Evolutionary conservation across 83 land plant species (phyloP), one percentile per base, ranked within the genome.

Genomic region (Picea abies): DNA sequence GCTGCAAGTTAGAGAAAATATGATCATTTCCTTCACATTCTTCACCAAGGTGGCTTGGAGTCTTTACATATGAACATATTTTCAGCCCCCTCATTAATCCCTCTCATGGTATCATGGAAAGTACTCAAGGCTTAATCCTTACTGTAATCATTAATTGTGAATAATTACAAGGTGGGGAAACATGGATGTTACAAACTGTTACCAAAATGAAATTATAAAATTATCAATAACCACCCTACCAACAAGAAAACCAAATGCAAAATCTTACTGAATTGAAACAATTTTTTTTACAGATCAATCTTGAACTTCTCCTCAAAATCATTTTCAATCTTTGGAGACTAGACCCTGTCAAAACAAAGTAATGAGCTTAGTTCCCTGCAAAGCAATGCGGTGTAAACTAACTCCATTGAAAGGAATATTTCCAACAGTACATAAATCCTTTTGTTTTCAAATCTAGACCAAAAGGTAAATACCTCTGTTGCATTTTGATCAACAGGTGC

Each of bases 271-370:
- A 69, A 62, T 66, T n/a, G 67, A 67, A 35, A 14, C 16, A 26
- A 60, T 22, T 52, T 25, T 60, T 75, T 71, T 47, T 91, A 93
- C 95, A 93, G 91, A 91, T 93, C 95, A 79, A 93, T 87, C 84
- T 86, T 76, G 71, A 89, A 93, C 86, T 93, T 93, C 60, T 86
- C 89, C 60, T 87, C 90, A 58, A 85, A 49, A 41, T 65, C 64
- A 47, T 25, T 82, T 29, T 89, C 95, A 78, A 47, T n/a, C 23
- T 63, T 78, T 8, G 63, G 61, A 58, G 79, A 11, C 32, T 29
- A 20, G 17, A 26, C 35, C 37, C 63, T 71, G 76, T 23, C 5
- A 32, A 19, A 17, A 71, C 20, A 41, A 39, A 77, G 1, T 15
- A 56, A 6, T 56, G 16, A 77, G 5, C n/a, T 71, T 41, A 71